These are phyloP conservation scores for Cicer arietinum DNA, from an alignment of 306 rosid genomes.

Conservation along the genomic window DNA sequence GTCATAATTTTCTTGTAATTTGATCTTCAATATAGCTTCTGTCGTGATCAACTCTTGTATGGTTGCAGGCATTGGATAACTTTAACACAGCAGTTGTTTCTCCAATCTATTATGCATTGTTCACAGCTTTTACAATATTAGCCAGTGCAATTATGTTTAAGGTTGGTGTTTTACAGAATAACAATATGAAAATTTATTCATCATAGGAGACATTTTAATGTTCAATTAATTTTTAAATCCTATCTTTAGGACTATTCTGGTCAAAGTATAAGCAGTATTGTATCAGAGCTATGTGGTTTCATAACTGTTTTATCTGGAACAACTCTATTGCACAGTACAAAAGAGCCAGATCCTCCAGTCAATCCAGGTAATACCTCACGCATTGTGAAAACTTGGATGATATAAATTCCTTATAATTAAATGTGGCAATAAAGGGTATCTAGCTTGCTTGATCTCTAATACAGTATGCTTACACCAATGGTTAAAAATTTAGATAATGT, in stretches of 20 bases:
- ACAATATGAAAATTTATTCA: conserved; percentile 27
- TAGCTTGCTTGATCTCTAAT: conserved; percentile 16
- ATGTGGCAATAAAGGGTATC: conserved; percentile 18
- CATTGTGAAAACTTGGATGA: conserved; percentile 22
- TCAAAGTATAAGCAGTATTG: conserved; percentile 86
- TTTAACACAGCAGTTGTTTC: conserved; percentile 88
- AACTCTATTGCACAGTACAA: conserved; percentile 73
- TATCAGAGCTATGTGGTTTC: conserved; percentile 87
- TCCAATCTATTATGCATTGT: conserved; percentile 88
- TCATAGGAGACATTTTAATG: conserved; percentile 34
- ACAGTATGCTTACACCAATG: background rate
- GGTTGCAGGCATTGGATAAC: conserved; percentile 83
- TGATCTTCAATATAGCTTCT: conserved; percentile 40
- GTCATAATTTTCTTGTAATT: conserved; percentile 15
- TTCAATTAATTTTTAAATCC: conserved; percentile 36
- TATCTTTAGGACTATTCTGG: conserved; percentile 79
- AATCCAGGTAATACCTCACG: conserved; percentile 61
- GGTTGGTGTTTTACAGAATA: conserved; percentile 57
- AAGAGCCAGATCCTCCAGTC: conserved; percentile 67
- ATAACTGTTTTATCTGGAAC: conserved; percentile 89
- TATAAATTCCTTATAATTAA: conserved; percentile 22
- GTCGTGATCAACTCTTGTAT: conserved; percentile 20
- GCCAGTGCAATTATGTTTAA: conserved; percentile 94
- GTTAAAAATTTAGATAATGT: conserved; percentile 22
- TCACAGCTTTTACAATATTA: conserved; percentile 84